A percentile compares a stretch with the other conserved stretches of the same genome.
Evolutionary conservation across 2,329 filamentous ascomycete species (phyloP).

Genomic region (Aplosporella prunicola): DNA sequence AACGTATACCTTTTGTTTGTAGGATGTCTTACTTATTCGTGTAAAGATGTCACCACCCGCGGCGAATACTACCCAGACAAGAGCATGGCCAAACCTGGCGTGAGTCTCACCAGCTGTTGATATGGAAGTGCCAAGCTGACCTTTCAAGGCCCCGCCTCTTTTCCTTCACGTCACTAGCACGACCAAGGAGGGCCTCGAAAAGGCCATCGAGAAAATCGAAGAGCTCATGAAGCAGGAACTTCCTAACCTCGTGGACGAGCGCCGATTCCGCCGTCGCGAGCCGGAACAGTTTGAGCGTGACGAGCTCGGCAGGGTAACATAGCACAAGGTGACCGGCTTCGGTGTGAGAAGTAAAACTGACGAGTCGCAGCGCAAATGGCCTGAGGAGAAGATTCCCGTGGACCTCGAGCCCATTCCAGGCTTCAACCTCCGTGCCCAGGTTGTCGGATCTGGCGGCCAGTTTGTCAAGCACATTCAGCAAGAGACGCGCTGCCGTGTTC

Average conservation of each 20-base stretch:
- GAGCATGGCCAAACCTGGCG: constrained; percentile 86
- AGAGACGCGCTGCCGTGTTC: constrained; percentile 88
- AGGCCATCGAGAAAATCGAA: constrained; percentile 78
- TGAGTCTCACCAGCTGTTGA: constrained; percentile 48
- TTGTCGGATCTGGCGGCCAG: constrained; percentile 85
- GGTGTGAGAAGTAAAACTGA: constrained; percentile 17
- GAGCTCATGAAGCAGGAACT: constrained; percentile 95
- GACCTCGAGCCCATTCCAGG: constrained; percentile 82
- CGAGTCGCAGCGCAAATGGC: constrained; percentile 79
- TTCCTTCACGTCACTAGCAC: constrained; percentile 95
- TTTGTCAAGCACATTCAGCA: constrained; percentile 98
- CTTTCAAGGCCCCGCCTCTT: constrained; percentile 69
- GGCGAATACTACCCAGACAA: constrained; percentile 97
- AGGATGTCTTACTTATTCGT: constrained; percentile 52
- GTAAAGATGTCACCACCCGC: constrained; percentile 94
- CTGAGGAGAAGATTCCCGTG: constrained; percentile 89
- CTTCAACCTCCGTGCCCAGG: constrained; percentile 92
- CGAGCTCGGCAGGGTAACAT: constrained; percentile 72
- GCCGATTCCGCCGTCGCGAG: constrained; percentile 78
- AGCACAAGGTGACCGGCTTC: constrained; percentile 1
- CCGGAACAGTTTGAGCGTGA: constrained; percentile 76
- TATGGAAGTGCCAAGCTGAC: too few species aligned
- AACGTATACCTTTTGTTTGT: constrained; percentile 50
- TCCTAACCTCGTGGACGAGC: constrained; percentile 88
- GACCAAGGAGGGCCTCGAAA: constrained; percentile 80